Percentiles rank a stretch among this genome's conserved stretches.
These are phyloP conservation scores for Bocquillonia castaneifolia DNA, from an alignment of 441 rosid genomes.

Conservation along the genomic window DNA sequence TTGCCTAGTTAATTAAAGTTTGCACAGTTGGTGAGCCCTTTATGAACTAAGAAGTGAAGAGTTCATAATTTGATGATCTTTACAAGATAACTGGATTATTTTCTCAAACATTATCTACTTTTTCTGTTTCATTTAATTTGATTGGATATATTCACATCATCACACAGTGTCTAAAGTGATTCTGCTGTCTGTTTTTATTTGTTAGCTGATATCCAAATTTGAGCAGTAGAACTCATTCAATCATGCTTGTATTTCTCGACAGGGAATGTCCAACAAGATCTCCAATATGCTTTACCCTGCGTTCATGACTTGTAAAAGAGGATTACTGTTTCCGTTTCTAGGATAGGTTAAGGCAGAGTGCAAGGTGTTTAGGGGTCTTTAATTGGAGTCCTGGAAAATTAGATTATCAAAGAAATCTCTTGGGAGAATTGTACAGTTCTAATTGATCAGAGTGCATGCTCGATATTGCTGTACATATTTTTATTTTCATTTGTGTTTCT, in stretches of 20 bases:
- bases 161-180: not conserved
- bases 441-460: not conserved
- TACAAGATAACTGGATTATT: not conserved
- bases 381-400: not conserved
- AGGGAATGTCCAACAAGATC: not conserved
- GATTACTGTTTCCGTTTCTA: not conserved
- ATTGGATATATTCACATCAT: not conserved
- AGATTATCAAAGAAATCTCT: not conserved
- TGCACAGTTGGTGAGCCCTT: not conserved
- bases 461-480: not conserved
- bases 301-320: not conserved
- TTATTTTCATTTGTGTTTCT: not conserved
- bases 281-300: not conserved
- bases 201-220: not conserved
- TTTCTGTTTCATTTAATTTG: not conserved
- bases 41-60: not conserved
- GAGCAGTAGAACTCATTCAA: not conserved
- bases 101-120: not conserved
- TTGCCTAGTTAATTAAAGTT: not conserved
- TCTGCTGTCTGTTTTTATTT: not conserved
- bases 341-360: not conserved
- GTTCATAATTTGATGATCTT: not conserved
- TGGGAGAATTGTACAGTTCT: not conserved
- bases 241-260: not conserved
- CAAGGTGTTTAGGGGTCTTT: not conserved